Conservation (phyloP, 371 early-diverging fungal species). For the Rhizopus sp. region DNA sequence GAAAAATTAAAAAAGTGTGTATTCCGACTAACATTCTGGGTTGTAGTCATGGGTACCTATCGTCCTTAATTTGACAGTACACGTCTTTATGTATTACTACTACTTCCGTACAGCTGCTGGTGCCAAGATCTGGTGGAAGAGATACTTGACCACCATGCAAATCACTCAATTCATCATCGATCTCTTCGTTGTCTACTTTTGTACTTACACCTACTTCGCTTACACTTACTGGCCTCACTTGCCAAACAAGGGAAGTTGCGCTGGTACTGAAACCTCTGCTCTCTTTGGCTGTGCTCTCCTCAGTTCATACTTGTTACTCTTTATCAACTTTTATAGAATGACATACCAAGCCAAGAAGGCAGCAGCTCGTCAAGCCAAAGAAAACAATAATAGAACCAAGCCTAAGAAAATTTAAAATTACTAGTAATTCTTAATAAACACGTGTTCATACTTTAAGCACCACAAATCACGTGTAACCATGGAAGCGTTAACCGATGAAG, state of each 20-base stretch:
- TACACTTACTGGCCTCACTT: slow-evolving; percentile 67
- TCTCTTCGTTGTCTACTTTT: slow-evolving; percentile 75
- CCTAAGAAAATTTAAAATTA: slow-evolving; percentile 47
- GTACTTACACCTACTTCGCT: slow-evolving; percentile 81
- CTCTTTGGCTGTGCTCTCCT: slow-evolving; percentile 80
- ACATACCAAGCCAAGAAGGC: slow-evolving; percentile 73
- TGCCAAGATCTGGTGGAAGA: slow-evolving; percentile 91
- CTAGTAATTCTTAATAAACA: background rate
- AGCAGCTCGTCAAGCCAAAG: slow-evolving; percentile 26
- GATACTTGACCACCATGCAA: slow-evolving; percentile 87
- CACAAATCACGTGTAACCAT: too few species aligned
- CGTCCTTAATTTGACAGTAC: slow-evolving; percentile 84
- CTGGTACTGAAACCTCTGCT: slow-evolving; percentile 80
- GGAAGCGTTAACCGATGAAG: too few species aligned
- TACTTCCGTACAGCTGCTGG: slow-evolving; percentile 88
- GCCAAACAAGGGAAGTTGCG: slow-evolving; percentile 77
- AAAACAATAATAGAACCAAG: slow-evolving; percentile 26
- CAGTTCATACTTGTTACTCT: slow-evolving; percentile 82
- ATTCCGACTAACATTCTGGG: slow-evolving; percentile 9
- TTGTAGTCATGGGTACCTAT: slow-evolving; percentile 77
- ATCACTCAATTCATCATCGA: slow-evolving; percentile 90
- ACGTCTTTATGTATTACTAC: slow-evolving; percentile 91
- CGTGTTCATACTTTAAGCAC: slow-evolving; percentile 4
- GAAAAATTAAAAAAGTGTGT: slow-evolving; percentile 30
- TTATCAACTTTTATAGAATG: slow-evolving; percentile 86